Evolutionary conservation across 768 basidiomycete genomes (phyloP).

Genomic region (Russula virescens): DNA sequence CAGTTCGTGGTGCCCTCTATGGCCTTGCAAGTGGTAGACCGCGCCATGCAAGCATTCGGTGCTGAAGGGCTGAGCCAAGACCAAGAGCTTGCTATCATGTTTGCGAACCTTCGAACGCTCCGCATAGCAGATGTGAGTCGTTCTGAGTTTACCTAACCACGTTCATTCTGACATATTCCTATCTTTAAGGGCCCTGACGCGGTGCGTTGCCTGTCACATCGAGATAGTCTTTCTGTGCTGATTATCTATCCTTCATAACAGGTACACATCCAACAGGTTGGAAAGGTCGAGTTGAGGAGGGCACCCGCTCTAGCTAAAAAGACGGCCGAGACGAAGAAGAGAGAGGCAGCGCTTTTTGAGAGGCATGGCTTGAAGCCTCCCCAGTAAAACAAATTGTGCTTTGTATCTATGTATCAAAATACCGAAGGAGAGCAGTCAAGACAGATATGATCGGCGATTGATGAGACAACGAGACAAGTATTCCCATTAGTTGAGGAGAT

Average conservation of each 20-base stretch:
- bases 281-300: conserved; percentile 79
- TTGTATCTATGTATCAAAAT: neutral
- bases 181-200: conserved; percentile 67
- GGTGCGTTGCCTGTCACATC: conserved; percentile 35
- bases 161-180: conserved; percentile 9
- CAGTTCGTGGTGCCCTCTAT: conserved; percentile 93
- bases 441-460: neutral
- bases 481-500: too few species aligned
- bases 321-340: conserved; percentile 49
- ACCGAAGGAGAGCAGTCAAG: neutral
- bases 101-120: conserved; percentile 79
- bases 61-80: conserved; percentile 97
- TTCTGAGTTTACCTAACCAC: neutral
- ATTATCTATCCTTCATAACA: conserved; percentile 30
- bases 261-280: conserved; percentile 95
- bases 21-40: conserved; percentile 84
- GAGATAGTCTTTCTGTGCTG: neutral
- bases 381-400: conserved; percentile 37
- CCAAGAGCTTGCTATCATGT: conserved; percentile 69
- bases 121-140: conserved; percentile 75
- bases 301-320: conserved; percentile 55
- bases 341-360: conserved; percentile 53
- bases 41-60: conserved; percentile 93
- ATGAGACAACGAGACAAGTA: neutral
- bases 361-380: conserved; percentile 57